Evolutionary conservation across 2,329 filamentous ascomycete genomes (phyloP).

Genomic region (Blastomyces parvus): DNA sequence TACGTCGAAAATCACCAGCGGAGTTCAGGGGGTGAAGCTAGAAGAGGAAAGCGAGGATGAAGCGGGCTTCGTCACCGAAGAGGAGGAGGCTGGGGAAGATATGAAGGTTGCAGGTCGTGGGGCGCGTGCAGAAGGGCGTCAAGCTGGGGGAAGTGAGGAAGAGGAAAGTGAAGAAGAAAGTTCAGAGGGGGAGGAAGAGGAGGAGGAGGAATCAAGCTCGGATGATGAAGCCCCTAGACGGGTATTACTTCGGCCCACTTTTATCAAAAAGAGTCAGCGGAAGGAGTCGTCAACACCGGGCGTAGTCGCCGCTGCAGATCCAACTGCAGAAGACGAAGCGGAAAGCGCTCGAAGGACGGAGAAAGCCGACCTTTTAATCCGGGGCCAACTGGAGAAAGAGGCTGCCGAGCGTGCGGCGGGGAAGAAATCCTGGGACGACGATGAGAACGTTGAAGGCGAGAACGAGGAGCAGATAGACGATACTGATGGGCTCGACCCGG

Average conservation of each 20-base stretch:
- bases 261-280: conserved; percentile 55
- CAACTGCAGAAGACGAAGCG: conserved; percentile 40
- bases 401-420: conserved; percentile 63
- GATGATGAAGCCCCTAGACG: conserved; percentile 50
- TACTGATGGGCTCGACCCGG: conserved; percentile 74
- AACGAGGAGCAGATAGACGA: conserved; percentile 74
- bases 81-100: conserved; percentile 30
- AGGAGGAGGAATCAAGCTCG: conserved; percentile 47
- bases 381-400: conserved; percentile 79
- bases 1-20: conserved; percentile 25
- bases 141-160: conserved; percentile 39
- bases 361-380: conserved; percentile 67
- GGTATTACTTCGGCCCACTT: conserved; percentile 55
- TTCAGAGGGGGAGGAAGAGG: conserved; percentile 50
- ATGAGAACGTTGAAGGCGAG: conserved; percentile 54
- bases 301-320: conserved; percentile 20
- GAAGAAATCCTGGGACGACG: conserved; percentile 79
- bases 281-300: conserved; percentile 29
- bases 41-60: conserved; percentile 41
- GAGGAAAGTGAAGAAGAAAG: conserved; percentile 38
- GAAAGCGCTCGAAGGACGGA: conserved; percentile 43
- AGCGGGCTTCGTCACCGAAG: conserved; percentile 53
- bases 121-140: conserved; percentile 16
- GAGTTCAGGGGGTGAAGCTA: conserved; percentile 27
- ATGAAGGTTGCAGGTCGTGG: conserved; percentile 16